Base-by-base conservation (phyloP, 2,329 filamentous ascomycete species). In the Furcasterigmium sp. region DNA sequence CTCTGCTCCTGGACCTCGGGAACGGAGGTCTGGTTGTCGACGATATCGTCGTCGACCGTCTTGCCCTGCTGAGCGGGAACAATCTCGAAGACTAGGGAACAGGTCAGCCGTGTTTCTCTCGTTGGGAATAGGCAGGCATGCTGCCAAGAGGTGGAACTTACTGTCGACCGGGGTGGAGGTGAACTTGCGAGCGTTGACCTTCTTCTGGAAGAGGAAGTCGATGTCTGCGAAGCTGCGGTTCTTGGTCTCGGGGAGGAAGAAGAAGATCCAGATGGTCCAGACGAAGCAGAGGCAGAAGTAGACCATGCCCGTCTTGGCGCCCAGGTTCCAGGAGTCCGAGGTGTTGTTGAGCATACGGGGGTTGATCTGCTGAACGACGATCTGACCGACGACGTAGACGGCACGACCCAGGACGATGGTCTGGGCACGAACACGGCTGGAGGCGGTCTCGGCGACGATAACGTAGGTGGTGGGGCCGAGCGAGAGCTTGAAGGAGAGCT, bases 171-270 rank as follows among this genome's bases (percentile, higher is more conserved):
- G 53, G 19, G 56, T 46, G 2, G 53, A 49, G 0, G 43, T 26
- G 39, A 40, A 40, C 41, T 66, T 60, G 41, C 61, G 55, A 5
- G 63, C 61, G 9, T 54, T 42, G 4, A 55, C 52, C 45, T 53
- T 59, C 39, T 51, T 56, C 42, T 69, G 61, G 53, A 75, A 75
- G 45, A 76, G 51, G n/a, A 63, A 56, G 47, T 75, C 71, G 17
- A 75, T 63, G 53, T 75, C 71, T 43, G 68, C 69, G 39, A 72
- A 64, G 2, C 61, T 67, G 38, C 67, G 62, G 11, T 68, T 65
- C 36, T 61, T 65, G 1, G 70, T 70, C 57, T 75, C 71, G 36
- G 68, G 67, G 6, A 69, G 56, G 47, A 60, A 68, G 53, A 68
- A 68, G 47, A 57, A 69, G 13, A 69, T 66, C 56, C 71, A 74